Conservation (phyloP, 805 yeast genomes). For the Pichia californica region DNA sequence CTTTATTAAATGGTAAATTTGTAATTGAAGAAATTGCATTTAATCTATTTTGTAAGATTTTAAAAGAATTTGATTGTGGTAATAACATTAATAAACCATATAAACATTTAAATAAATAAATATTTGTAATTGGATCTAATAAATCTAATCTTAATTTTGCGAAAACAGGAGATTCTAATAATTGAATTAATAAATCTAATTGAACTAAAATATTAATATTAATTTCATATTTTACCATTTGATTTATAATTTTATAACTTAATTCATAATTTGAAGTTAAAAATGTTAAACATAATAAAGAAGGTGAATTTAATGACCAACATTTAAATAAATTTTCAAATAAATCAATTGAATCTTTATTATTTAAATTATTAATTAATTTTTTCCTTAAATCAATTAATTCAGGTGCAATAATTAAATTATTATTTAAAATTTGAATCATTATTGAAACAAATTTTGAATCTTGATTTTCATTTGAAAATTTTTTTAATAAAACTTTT, state of each 20-base stretch:
- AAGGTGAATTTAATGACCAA: constrained; percentile 90
- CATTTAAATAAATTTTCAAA: constrained; percentile 75
- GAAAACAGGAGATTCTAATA: constrained; percentile 89
- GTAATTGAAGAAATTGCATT: constrained; percentile 45
- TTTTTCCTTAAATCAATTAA: constrained; percentile 61
- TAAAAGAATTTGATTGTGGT: constrained; percentile 90
- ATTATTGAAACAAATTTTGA: constrained; percentile 69
- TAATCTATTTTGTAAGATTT: constrained; percentile 70
- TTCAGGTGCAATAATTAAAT: constrained; percentile 81
- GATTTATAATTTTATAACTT: constrained; percentile 74
- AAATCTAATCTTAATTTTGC: constrained; percentile 80
- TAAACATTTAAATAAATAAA: constrained; percentile 76
- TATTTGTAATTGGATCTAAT: constrained; percentile 79
- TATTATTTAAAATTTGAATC: constrained; percentile 83
- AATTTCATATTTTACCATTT: constrained; percentile 77
- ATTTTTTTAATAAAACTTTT: constrained; percentile 47
- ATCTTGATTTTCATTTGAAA: constrained; percentile 40
- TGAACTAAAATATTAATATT: constrained; percentile 76
- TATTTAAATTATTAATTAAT: constrained; percentile 44
- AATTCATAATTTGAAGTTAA: constrained; percentile 84
- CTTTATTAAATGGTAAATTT: constrained; percentile 22
- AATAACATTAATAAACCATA: constrained; percentile 90
- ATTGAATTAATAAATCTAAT: constrained; percentile 81
- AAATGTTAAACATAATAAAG: constrained; percentile 78
- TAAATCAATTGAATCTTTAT: constrained; percentile 27